Conservation (phyloP, 2,329 filamentous ascomycete genomes). For the Camptophora hylomeconis region DNA sequence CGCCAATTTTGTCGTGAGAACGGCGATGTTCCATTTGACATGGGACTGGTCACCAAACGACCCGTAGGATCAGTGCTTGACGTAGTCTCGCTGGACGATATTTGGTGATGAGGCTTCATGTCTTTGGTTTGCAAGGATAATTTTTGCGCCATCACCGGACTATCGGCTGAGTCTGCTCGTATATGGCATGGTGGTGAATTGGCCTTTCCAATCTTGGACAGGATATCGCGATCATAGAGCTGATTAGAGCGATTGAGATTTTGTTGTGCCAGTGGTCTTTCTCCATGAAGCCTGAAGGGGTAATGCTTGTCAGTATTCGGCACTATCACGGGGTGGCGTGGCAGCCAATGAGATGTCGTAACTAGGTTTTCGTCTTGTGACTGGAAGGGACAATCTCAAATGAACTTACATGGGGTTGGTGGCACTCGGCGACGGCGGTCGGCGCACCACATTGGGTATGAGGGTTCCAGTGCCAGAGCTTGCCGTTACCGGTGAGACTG, state of each 20-base stretch:
- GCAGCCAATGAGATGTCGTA: conserved; percentile 3
- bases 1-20: conserved; percentile 26
- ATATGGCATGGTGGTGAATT: conserved; percentile 39
- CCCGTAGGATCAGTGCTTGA: too few species aligned
- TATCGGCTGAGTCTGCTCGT: conserved; percentile 20
- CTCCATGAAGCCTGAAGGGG: conserved; percentile 40
- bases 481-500: conserved; percentile 9
- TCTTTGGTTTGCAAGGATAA: conserved; percentile 16
- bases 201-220: conserved; percentile 49
- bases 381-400: too few species aligned
- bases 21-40: conserved; percentile 29
- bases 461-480: conserved; percentile 37
- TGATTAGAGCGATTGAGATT: conserved; percentile 46
- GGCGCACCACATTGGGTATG: conserved; percentile 53
- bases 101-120: conserved; percentile 7
- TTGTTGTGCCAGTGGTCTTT: conserved; percentile 44
- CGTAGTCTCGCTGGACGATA: too few species aligned
- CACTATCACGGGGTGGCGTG: too few species aligned
- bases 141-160: conserved; percentile 23
- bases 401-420: conserved; percentile 17
- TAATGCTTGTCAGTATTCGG: too few species aligned
- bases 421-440: conserved; percentile 11
- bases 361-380: too few species aligned
- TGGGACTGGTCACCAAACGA: conserved; percentile 28
- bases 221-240: conserved; percentile 48